A percentile compares a stretch with the other conserved stretches of the same genome.
phyloP scores from a whole-genome alignment of 2,329 filamentous ascomycete species.

The Fusarium sp. region DNA sequence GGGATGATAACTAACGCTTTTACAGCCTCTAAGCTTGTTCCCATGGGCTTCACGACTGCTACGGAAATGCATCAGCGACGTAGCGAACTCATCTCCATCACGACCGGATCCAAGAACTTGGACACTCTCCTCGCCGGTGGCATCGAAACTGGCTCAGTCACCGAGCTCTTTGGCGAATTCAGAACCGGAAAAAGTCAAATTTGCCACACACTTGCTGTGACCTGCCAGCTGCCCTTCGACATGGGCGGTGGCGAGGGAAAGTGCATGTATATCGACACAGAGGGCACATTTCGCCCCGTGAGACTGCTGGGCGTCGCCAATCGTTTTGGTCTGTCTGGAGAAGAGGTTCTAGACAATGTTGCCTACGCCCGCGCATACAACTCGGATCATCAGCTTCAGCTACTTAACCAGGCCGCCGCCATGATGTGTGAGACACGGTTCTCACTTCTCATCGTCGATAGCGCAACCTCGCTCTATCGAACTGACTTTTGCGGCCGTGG shows the following conservation, averaged over 20 bases:
- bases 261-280: slow-evolving; percentile 97
- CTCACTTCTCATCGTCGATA: slow-evolving; percentile 94
- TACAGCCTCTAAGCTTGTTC: slow-evolving; percentile 91
- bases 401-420: slow-evolving; percentile 92
- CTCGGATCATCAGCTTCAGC: slow-evolving; percentile 95
- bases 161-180: slow-evolving; percentile 98
- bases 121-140: slow-evolving; percentile 95
- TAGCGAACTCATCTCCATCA: slow-evolving; percentile 97
- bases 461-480: slow-evolving; percentile 92
- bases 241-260: slow-evolving; percentile 99
- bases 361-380: slow-evolving; percentile 99
- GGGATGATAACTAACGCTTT: slow-evolving; percentile 20
- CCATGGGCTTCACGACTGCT: slow-evolving; percentile 98
- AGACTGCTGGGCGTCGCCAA: slow-evolving; percentile 92
- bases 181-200: slow-evolving; percentile 98
- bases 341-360: slow-evolving; percentile 98
- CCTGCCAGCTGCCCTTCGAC: slow-evolving; percentile 96
- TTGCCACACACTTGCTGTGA: slow-evolving; percentile 98
- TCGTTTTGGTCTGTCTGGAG: slow-evolving; percentile 91
- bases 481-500: slow-evolving; percentile 98
- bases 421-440: slow-evolving; percentile 99
- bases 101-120: slow-evolving; percentile 96
- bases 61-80: slow-evolving; percentile 98
- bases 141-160: slow-evolving; percentile 96
- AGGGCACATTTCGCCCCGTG: slow-evolving; percentile 96